These are phyloP conservation scores for Tetrapisispora nanseiensis DNA, from an alignment of 805 yeast genomes.

Conservation along the genomic window DNA sequence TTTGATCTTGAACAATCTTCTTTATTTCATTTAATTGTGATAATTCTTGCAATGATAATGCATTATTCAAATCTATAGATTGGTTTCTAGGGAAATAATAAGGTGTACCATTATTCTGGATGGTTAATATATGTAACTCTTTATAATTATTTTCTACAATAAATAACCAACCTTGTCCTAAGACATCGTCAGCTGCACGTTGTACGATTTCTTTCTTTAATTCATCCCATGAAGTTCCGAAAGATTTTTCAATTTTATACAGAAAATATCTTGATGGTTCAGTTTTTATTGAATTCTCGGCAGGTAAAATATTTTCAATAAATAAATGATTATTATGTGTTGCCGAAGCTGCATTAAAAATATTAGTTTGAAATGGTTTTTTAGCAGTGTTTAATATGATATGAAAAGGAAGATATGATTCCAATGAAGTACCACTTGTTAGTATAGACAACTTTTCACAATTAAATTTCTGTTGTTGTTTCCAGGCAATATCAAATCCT, in stretches of 20 bases:
- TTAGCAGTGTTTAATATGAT: constrained; percentile 57
- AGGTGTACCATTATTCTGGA: constrained; percentile 73
- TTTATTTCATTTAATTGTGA: constrained; percentile 36
- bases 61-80: constrained; percentile 64
- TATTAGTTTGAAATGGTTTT: constrained; percentile 51
- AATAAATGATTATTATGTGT: constrained; percentile 88
- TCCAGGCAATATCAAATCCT: constrained; percentile 73
- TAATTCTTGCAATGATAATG: constrained; percentile 47
- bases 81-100: constrained; percentile 62
- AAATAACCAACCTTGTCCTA: constrained; percentile 68
- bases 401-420: constrained; percentile 65
- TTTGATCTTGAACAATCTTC: constrained; percentile 26
- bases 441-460: constrained; percentile 50
- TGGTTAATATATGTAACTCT: constrained; percentile 41
- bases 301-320: constrained; percentile 44
- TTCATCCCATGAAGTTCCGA: constrained; percentile 33
- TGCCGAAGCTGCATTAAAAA: constrained; percentile 84
- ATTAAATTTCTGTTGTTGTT: constrained; percentile 60
- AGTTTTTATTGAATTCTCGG: constrained; percentile 8
- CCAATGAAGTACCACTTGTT: constrained; percentile 73
- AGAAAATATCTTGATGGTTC: constrained; percentile 32
- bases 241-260: constrained; percentile 29
- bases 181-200: constrained; percentile 36
- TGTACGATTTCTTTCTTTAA: constrained; percentile 41
- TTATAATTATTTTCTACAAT: constrained; percentile 59